Conservation (phyloP, 805 yeast species). For the Saccharomycopsis sp. region DNA sequence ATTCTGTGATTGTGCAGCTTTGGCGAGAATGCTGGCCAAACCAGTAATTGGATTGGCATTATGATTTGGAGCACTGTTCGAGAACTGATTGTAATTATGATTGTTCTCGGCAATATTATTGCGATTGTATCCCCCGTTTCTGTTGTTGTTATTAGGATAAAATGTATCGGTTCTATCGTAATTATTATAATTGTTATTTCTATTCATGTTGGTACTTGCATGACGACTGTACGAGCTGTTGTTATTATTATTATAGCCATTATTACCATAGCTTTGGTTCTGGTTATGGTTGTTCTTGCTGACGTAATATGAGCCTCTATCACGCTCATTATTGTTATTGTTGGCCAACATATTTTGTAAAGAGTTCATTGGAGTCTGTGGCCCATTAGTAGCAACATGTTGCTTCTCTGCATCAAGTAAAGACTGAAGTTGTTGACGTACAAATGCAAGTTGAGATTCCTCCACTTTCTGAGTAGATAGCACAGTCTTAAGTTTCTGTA, state of each 20-base stretch:
- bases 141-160: conserved; percentile 17
- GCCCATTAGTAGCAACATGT: background rate
- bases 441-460: conserved; percentile 32
- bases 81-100: background rate
- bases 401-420: conserved; percentile 32
- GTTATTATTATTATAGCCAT: conserved; percentile 2
- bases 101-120: background rate
- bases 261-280: background rate
- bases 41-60: background rate
- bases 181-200: background rate
- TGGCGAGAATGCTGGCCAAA: background rate
- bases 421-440: conserved; percentile 33
- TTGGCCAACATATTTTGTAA: background rate
- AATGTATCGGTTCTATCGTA: background rate
- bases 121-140: conserved; percentile 8
- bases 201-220: background rate
- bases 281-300: background rate
- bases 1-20: background rate
- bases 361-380: background rate
- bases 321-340: background rate
- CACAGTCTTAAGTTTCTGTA: conserved; percentile 13
- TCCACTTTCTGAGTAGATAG: conserved; percentile 30
- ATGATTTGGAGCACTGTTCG: background rate
- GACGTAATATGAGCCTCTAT: background rate
- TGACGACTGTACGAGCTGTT: background rate